A percentile compares a stretch with the other conserved stretches of the same genome.
Evolutionary conservation across 179 eudicot species (phyloP).

Genomic region (Heliamphora pulchella): DNA sequence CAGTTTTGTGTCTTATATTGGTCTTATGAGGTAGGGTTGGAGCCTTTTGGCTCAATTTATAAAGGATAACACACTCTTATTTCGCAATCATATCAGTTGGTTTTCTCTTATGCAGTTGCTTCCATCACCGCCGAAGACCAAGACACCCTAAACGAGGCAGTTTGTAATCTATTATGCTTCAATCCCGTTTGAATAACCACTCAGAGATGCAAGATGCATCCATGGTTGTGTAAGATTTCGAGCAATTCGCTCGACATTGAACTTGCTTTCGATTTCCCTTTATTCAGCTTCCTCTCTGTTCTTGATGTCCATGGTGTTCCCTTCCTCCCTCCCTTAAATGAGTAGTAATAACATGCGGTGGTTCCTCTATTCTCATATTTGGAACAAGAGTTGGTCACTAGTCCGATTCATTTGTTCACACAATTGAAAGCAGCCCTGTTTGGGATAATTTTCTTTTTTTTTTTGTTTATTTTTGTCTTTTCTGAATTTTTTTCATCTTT

Average conservation of each 20-base stretch:
- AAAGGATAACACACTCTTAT: too few species aligned
- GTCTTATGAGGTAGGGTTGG: not conserved
- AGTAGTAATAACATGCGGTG: not conserved
- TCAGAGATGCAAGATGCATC: slow-evolving; percentile 11
- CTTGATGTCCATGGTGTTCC: not conserved
- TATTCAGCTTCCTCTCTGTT: not conserved
- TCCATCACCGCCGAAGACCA: slow-evolving; percentile 68
- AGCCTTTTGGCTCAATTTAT: not conserved
- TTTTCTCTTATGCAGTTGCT: slow-evolving; percentile 58
- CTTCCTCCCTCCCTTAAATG: too few species aligned
- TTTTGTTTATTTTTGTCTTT: too few species aligned
- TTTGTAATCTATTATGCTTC: slow-evolving; percentile 11
- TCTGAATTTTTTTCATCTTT: too few species aligned
- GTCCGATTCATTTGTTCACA: not conserved
- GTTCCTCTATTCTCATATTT: not conserved
- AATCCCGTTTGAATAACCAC: slow-evolving; percentile 16
- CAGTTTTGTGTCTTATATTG: not conserved
- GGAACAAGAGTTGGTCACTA: not conserved
- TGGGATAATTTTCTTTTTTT: too few species aligned
- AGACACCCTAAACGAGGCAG: slow-evolving; percentile 41
- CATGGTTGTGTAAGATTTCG: slow-evolving; percentile 22
- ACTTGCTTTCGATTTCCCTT: not conserved
- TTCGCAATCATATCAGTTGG: not conserved
- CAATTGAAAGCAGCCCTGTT: too few species aligned
- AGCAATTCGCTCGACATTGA: slow-evolving; percentile 8